Base-by-base conservation (phyloP, 2,329 filamentous ascomycete species). In the Pezicula carpinea region DNA sequence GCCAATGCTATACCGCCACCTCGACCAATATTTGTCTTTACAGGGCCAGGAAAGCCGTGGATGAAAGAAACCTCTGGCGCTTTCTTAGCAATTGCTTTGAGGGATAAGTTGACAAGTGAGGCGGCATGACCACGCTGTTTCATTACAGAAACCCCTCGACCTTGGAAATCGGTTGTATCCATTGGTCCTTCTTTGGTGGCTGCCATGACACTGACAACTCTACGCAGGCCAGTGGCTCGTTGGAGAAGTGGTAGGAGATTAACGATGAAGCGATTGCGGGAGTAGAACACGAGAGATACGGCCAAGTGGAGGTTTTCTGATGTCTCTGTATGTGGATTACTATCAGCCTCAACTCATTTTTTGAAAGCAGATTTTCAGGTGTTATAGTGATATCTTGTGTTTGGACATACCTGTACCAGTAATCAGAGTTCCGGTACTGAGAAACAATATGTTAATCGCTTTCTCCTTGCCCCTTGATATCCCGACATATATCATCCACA, bases 181-280 rank as follows among this genome's bases (percentile, higher is more conserved):
- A 81, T 61, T 3, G 65, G 49, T 3, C 75, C 74, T 64, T 82
- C 79, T n/a, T 69, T 68, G 13, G 71, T 70, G 5, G 65, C 77
- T 0, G 69, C 72, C 2, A 75, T 59, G 11, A 81, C 71, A n/a
- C 64, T 72, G 29, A 82, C 69, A 10, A 81, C 75, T 8, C 78
- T 74, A 0, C 72, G 69, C 6, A 79, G 64, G 3, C 59, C 50
- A 0, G 64, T 49, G 0, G 77, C 72, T n/a, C 57, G 57, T 18
- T 67, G 65, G 1, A 84, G 65, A 0, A 74, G 67, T 0, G 80
- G 79, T 10, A 83, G 70, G 0, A 85, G 70, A 43, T 81, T 78
- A 43, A 69, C 44, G 14, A 75, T 67, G 56, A 82, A 75, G 31
- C 76, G 75, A 44, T 74, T 68, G 18, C 79, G 79, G 2, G 73